A percentile compares a stretch with the other conserved stretches of the same genome.
phyloP scores from a whole-genome alignment of 331 rosid genomes.

The Dryas integrifolia region DNA sequence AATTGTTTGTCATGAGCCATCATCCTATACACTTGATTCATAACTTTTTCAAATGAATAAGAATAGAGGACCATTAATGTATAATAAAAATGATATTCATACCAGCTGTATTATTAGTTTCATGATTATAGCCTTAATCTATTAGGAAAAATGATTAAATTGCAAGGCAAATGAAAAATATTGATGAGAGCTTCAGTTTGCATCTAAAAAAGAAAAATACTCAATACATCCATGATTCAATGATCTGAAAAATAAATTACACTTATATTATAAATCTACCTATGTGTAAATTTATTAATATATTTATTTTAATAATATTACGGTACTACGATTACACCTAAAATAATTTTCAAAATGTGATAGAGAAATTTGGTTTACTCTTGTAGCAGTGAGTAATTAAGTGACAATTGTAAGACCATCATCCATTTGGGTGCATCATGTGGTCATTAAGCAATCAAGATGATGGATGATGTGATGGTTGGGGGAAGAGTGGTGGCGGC shows the following conservation, averaged over 20 bases:
- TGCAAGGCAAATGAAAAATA: not conserved
- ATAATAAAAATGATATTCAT: not conserved
- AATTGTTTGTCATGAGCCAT: not conserved
- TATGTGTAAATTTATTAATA: too few species aligned
- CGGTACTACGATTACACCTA: too few species aligned
- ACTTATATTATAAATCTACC: too few species aligned
- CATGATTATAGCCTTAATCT: not conserved
- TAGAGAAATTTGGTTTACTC: too few species aligned
- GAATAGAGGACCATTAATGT: not conserved
- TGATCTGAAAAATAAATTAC: too few species aligned
- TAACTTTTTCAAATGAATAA: not conserved
- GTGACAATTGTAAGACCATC: too few species aligned
- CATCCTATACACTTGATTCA: not conserved
- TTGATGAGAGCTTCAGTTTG: not conserved
- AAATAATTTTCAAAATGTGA: too few species aligned
- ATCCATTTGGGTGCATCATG: too few species aligned
- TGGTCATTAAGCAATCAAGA: too few species aligned
- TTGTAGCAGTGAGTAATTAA: too few species aligned
- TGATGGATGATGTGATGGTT: not conserved
- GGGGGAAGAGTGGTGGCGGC: conserved; percentile 4
- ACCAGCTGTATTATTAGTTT: not conserved
- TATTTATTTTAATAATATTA: too few species aligned
- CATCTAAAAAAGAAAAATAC: not conserved
- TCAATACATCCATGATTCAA: not conserved
- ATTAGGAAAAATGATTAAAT: not conserved